Evolutionary conservation across 2,329 filamentous ascomycete genomes (phyloP), one percentile per base, ranked within the genome.

Genomic region (Coniochaeta sp.): DNA sequence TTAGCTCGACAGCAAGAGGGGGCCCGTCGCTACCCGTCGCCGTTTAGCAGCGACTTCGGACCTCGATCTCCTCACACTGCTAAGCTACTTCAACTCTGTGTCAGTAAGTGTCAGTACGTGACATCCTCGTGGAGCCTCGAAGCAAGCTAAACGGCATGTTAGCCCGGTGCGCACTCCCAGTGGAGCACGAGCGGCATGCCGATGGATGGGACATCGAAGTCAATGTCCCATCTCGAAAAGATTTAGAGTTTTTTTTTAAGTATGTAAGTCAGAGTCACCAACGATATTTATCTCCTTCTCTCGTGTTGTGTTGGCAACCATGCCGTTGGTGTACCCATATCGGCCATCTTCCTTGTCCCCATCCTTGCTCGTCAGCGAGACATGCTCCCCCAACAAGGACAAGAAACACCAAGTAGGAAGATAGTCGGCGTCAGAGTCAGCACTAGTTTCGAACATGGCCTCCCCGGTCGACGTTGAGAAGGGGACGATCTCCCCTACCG

Each of bases 161-260:
- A n/a, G n/a, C n/a, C 38, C 38, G 38, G 38, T 26, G 38, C n/a
- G n/a, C n/a, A n/a, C 38, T 42, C 20, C 38, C 18, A 42, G 38
- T 42, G 38, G 38, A 42, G 38, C n/a, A n/a, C n/a, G n/a, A n/a
- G 14, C 38, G 38, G 38, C 20, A 42, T 42, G 38, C 38, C 38
- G 38, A 26, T 42, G 38, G n/a, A 26, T 42, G 38, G 38, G 38
- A 42, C 38, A 22, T 26, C 14, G 38, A 26, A 26, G 38, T 42
- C 38, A 42, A 42, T 18, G 7, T 13, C 38, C 20, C 9, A 22
- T 7, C 22, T 8, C 12, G 18, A 3, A 42, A 22, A 22, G 38
- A 42, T 22, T 22, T 42, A 42, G 38, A 42, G 38, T 42, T 42
- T 26, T n/a, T n/a, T n/a, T n/a, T n/a, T n/a, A n/a, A n/a, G n/a